Conservation (phyloP, 371 early-diverging fungal genomes). For the Haplosporangium sp. region DNA sequence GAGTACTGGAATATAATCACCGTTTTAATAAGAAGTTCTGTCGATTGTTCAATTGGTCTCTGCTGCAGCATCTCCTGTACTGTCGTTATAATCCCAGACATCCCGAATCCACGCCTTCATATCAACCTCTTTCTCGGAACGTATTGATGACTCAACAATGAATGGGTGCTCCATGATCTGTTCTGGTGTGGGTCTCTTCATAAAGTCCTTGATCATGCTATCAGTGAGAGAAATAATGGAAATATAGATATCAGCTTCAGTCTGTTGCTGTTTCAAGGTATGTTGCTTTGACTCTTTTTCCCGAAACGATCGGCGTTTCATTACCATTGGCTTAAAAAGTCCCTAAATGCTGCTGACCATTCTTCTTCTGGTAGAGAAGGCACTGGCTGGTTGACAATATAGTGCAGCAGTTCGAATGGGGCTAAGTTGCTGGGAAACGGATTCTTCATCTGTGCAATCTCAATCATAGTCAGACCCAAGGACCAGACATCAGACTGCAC, state of each 20-base stretch:
- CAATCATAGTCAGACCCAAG: slow-evolving; percentile 92
- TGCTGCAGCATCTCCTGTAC: neutral
- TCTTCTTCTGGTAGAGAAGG: slow-evolving; percentile 78
- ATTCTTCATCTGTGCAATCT: slow-evolving; percentile 91
- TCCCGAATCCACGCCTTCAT: slow-evolving; percentile 51
- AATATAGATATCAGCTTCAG: no score
- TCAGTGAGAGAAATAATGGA: slow-evolving; percentile 33
- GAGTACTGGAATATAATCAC: no score
- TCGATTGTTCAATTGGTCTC: no score
- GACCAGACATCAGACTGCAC: slow-evolving; percentile 98
- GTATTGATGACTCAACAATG: slow-evolving; percentile 55
- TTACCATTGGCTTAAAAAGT: slow-evolving; percentile 83
- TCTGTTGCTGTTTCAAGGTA: neutral
- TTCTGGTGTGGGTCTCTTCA: slow-evolving; percentile 77
- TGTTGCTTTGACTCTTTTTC: slow-evolving; percentile 29
- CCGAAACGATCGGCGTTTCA: no score
- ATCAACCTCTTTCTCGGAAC: slow-evolving; percentile 39
- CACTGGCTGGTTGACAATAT: slow-evolving; percentile 89
- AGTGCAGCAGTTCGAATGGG: slow-evolving; percentile 91
- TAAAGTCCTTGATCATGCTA: slow-evolving; percentile 84
- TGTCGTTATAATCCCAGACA: slow-evolving; percentile 32
- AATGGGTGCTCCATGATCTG: slow-evolving; percentile 78
- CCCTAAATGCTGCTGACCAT: slow-evolving; percentile 78
- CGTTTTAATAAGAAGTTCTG: no score
- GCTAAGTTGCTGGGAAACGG: slow-evolving; percentile 86